Conservation (phyloP, 331 rosid genomes). For the Malus hybrid region DNA sequence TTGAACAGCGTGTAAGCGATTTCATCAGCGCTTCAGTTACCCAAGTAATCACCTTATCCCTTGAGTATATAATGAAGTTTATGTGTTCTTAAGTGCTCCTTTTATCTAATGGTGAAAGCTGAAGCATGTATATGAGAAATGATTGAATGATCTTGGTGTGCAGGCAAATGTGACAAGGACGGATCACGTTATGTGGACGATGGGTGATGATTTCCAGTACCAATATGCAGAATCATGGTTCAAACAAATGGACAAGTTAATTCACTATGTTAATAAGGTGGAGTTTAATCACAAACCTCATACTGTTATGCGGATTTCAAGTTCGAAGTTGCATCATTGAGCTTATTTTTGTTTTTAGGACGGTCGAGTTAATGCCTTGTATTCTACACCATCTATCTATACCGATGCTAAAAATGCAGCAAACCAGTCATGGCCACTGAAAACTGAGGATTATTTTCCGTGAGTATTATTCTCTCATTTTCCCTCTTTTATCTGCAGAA, state of each 20-base stretch:
- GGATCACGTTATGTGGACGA: constrained; percentile 90
- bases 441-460: constrained; percentile 91
- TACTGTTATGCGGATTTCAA: not conserved
- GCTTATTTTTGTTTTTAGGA: constrained; percentile 34
- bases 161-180: constrained; percentile 85
- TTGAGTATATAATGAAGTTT: not conserved
- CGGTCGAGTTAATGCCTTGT: constrained; percentile 79
- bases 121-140: not conserved
- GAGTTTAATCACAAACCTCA: not conserved
- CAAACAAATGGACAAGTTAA: constrained; percentile 83
- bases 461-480: constrained; percentile 25
- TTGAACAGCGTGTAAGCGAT: constrained; percentile 56
- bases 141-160: constrained; percentile 2
- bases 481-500: not conserved
- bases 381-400: constrained; percentile 88
- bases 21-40: constrained; percentile 47
- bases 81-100: not conserved
- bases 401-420: constrained; percentile 73
- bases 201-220: constrained; percentile 93
- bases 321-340: not conserved
- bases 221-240: constrained; percentile 94
- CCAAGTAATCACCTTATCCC: constrained; percentile 13
- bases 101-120: not conserved
- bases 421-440: constrained; percentile 76
- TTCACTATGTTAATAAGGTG: constrained; percentile 85